Base-by-base conservation (phyloP, 2,329 filamentous ascomycete genomes). In the Tetracladium maxilliforme region DNA sequence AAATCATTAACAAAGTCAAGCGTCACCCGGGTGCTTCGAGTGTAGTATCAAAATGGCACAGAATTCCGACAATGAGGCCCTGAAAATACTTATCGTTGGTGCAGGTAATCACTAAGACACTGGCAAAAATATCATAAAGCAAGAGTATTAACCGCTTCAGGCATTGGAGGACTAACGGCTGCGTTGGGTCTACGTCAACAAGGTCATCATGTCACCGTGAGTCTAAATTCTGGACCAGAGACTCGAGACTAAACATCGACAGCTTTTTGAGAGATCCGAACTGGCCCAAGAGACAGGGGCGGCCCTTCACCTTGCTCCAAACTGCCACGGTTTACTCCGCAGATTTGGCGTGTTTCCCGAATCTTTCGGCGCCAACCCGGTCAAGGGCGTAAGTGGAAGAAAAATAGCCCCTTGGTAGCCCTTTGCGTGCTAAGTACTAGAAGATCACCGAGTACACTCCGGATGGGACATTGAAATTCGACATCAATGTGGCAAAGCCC, bases 251-350 rank as follows among this genome's bases (percentile, higher is more conserved):
- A 22, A 5, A 16, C 8, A 22, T n/a, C 16, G 15, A 9, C 26
- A 66, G 58, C 30, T 71, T 1, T 63, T 56, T 24, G 68, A 74
- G 34, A 58, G 67, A 38, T 70, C 66, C 0, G 48, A 49, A 3
- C 59, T 72, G 17, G 58, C 60, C 10, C 59, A 51, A 25, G 69
- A 74, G 41, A 46, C 56, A 2, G 70, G 70, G 1, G 69, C 70
- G 4, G 70, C 70, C 0, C 57, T 76, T n/a, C 68, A 75, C 36
- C 41, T 76, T 5, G 59, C 64, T 0, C 68, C 72, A 1, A 78
- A 77, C 36, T 50, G 58, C 3, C 70, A 72, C 40, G 64, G 65
- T 1, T 43, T 75, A 3, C 47, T 77, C 4, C 43, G 45, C 8
- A 44, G 54, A 16, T 42, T 62, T 24, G 57, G 58, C 1, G 33